These are phyloP conservation scores for Lojkania enalia DNA, from an alignment of 2,329 filamentous ascomycete species.

Conservation along the genomic window DNA sequence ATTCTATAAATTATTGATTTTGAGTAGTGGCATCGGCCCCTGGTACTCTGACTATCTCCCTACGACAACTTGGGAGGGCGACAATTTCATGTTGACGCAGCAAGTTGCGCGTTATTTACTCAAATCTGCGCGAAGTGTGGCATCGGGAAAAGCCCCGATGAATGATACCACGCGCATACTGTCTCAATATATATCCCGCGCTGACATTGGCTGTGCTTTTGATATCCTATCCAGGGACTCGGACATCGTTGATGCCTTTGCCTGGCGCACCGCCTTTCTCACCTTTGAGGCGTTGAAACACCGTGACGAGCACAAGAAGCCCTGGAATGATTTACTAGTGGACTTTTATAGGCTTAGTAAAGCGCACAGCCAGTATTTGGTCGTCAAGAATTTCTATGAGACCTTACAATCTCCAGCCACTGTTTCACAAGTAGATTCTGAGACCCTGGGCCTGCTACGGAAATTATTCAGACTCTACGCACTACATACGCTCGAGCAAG, in stretches of 20 bases:
- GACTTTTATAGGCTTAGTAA: conserved; percentile 78
- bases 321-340: conserved; percentile 76
- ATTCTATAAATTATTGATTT: conserved; percentile 11
- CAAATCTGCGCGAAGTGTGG: conserved; percentile 72
- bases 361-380: conserved; percentile 75
- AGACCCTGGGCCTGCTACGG: conserved; percentile 63
- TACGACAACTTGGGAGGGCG: conserved; percentile 73
- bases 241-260: conserved; percentile 74
- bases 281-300: conserved; percentile 77
- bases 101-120: conserved; percentile 77
- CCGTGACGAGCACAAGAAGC: conserved; percentile 72
- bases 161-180: conserved; percentile 73
- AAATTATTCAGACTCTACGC: conserved; percentile 69
- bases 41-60: conserved; percentile 78
- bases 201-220: conserved; percentile 72
- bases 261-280: conserved; percentile 73
- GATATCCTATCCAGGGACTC: conserved; percentile 71
- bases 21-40: conserved; percentile 65
- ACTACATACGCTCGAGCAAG: conserved; percentile 67
- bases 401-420: conserved; percentile 62
- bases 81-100: conserved; percentile 82
- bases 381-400: conserved; percentile 79
- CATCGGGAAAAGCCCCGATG: conserved; percentile 64
- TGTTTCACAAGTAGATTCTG: conserved; percentile 58
- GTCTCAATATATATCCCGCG: conserved; percentile 63